These are phyloP conservation scores for Xylariaceae sp. DNA, from an alignment of 2,329 filamentous ascomycete species.

Conservation along the genomic window DNA sequence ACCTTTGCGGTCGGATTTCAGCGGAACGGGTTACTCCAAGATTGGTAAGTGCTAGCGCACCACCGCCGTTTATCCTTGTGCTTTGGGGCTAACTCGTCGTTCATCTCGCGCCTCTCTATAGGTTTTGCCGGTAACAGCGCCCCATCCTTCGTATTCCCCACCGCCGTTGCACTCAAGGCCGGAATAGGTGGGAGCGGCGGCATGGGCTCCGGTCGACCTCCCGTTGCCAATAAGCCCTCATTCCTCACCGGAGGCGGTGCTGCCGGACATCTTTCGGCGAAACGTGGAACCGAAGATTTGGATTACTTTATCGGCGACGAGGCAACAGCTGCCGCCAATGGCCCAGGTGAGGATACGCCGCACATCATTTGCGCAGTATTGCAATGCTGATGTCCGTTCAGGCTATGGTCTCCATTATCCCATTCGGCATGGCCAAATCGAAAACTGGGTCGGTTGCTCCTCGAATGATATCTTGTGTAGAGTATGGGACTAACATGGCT, in stretches of 20 bases:
- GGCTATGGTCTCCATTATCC: slow-evolving; percentile 97
- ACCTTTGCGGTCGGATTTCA: slow-evolving; percentile 41
- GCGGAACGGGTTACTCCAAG: slow-evolving; percentile 99
- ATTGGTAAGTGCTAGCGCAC: slow-evolving; percentile 61
- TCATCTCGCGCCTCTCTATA: slow-evolving; percentile 33
- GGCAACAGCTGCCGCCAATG: slow-evolving; percentile 74
- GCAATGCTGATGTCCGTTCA: slow-evolving; percentile 32
- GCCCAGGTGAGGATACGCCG: slow-evolving; percentile 70
- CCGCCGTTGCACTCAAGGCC: slow-evolving; percentile 93
- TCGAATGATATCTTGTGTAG: not conserved
- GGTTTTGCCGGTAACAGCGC: slow-evolving; percentile 99
- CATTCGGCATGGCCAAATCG: slow-evolving; percentile 95
- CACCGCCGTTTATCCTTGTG: slow-evolving; percentile 1
- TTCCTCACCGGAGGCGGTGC: slow-evolving; percentile 88
- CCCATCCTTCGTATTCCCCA: slow-evolving; percentile 98
- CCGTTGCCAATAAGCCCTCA: slow-evolving; percentile 89
- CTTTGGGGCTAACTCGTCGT: slow-evolving; percentile 21
- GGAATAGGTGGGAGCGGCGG: slow-evolving; percentile 64
- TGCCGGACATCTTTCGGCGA: slow-evolving; percentile 75
- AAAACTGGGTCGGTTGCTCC: slow-evolving; percentile 73
- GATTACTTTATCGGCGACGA: slow-evolving; percentile 99
- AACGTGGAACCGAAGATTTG: slow-evolving; percentile 93
- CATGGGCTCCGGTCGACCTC: slow-evolving; percentile 80
- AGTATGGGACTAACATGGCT: slow-evolving; percentile 11
- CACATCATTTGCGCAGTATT: too few species aligned